phyloP scores from a whole-genome alignment of 192 early-diverging fungal species.

The Podila clonocystis region DNA sequence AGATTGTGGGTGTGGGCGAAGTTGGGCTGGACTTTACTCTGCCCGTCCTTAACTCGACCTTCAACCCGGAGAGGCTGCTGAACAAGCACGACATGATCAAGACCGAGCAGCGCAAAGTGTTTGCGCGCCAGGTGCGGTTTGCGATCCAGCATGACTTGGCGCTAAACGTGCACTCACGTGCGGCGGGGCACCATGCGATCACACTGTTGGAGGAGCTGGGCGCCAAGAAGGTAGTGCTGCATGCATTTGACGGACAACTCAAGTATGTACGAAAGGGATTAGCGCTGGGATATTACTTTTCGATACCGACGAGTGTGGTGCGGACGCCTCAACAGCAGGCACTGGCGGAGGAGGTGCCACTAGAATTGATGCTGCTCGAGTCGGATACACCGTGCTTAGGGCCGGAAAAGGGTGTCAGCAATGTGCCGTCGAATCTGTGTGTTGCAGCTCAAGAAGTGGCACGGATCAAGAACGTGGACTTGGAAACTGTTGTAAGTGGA shows the following conservation, averaged over 20 bases:
- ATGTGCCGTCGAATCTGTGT: constrained; percentile 59
- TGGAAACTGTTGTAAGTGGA: constrained; percentile 60
- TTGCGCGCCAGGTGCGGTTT: constrained; percentile 55
- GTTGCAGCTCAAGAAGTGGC: constrained; percentile 61
- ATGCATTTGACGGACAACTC: constrained; percentile 66
- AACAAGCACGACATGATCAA: constrained; percentile 53
- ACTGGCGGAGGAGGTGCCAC: constrained; percentile 54
- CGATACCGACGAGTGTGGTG: constrained; percentile 63
- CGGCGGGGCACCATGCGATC: constrained; percentile 64
- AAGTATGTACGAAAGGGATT: constrained; percentile 56
- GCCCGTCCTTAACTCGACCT: constrained; percentile 46
- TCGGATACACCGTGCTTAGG: constrained; percentile 66
- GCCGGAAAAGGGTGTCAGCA: constrained; percentile 58
- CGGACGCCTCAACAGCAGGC: constrained; percentile 60
- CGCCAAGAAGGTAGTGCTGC: constrained; percentile 60
- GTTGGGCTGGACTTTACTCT: constrained; percentile 64
- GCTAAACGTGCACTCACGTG: constrained; percentile 67
- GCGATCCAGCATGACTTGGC: constrained; percentile 58
- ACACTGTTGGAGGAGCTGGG: constrained; percentile 57
- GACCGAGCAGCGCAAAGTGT: constrained; percentile 59
- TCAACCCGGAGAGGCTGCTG: constrained; percentile 29
- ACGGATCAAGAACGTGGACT: constrained; percentile 53
- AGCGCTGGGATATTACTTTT: constrained; percentile 61
- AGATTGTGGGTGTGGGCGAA: constrained; percentile 54
- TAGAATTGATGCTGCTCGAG: constrained; percentile 62